A percentile compares a stretch with the other conserved stretches of the same genome.
phyloP scores from a whole-genome alignment of 2,329 filamentous ascomycete genomes.

The Lasiodiplodia hormozganensis region DNA sequence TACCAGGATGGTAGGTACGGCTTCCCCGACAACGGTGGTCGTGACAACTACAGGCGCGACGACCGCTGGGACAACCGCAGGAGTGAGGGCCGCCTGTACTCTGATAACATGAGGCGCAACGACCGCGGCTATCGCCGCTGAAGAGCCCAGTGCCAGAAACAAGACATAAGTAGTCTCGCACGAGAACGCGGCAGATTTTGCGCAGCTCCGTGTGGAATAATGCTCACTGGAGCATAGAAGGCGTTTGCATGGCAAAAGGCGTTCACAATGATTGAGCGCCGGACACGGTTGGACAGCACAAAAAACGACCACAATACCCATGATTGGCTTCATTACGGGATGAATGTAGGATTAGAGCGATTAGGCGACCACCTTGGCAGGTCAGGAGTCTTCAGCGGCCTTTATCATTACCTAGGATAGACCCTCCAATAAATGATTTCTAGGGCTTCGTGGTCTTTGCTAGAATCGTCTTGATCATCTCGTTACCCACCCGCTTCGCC shows the following conservation, averaged over 20 bases:
- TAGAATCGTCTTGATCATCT: conserved; percentile 96
- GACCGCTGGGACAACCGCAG: conserved; percentile 26
- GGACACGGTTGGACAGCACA: conserved; percentile 6
- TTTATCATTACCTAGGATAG: neutral
- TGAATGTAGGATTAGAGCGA: conserved; percentile 3
- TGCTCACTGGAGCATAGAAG: conserved; percentile 12
- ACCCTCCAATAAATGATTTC: conserved; percentile 5
- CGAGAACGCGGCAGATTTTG: neutral
- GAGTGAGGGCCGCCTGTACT: conserved; percentile 22
- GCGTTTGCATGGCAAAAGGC: conserved; percentile 20
- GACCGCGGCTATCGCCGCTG: conserved; percentile 27
- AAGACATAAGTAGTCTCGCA: neutral
- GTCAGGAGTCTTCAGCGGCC: neutral
- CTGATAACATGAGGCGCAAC: conserved; percentile 27
- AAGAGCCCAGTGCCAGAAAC: neutral
- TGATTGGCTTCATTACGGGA: conserved; percentile 21
- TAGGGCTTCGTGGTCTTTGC: conserved; percentile 67
- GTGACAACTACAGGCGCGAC: conserved; percentile 26
- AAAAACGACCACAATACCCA: conserved; percentile 23
- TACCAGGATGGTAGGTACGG: conserved; percentile 54
- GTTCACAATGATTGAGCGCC: conserved; percentile 2
- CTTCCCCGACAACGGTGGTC: conserved; percentile 36
- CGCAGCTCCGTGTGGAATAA: neutral
- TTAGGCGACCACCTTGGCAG: neutral
- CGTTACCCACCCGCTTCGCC: conserved; percentile 86